Evolutionary conservation across 2,329 filamentous ascomycete species (phyloP), one percentile per base, ranked within the genome.

Genomic region (Xylariaceae sp.): DNA sequence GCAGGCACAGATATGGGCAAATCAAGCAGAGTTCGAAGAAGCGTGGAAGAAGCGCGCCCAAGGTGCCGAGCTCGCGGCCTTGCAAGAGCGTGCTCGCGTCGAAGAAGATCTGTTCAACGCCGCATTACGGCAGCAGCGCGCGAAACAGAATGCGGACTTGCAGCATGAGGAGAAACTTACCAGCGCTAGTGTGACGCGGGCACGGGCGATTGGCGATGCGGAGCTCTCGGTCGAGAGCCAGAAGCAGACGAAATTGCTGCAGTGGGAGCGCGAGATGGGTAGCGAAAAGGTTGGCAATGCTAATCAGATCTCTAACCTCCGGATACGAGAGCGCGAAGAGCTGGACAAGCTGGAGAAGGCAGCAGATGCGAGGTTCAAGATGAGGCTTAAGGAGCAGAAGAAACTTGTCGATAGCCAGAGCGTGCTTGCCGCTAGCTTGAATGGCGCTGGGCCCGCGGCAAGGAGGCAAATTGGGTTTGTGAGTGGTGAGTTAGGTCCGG

Each of bases 391-490:
- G 47, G 75, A 79, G 62, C 80, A 83, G 66, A 74, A 72, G 67
- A 71, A 72, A 59, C 63, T 83, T 52, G 76, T 80, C 9, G 73
- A 77, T 42, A 72, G 71, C 43, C 73, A 76, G 69, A 68, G 62
- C 44, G 55, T 57, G 36, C 63, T 75, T 7, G 73, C 73, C 16
- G 64, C 64, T 34, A 70, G 66, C 49, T 57, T 75, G 40, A 63
- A 66, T 4, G 57, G 50, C 33, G 66, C 68, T 6, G 66, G 66
- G n/a, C 64, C 69, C 12, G 68, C 66, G 13, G 66, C 65, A 40
- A 67, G 76, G 59, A 28, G 75, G 55, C 77, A 81, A 69, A 78
- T 82, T 69, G 80, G 80, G n/a, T 83, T 74, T 57, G 72, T 83
- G 31, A 75, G 75, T 42, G 73, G 73, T 44, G 80, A 82, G 68